Base-by-base conservation (phyloP, 108 stramenopile species). In the Pseudonitzschia delicatissima region DNA sequence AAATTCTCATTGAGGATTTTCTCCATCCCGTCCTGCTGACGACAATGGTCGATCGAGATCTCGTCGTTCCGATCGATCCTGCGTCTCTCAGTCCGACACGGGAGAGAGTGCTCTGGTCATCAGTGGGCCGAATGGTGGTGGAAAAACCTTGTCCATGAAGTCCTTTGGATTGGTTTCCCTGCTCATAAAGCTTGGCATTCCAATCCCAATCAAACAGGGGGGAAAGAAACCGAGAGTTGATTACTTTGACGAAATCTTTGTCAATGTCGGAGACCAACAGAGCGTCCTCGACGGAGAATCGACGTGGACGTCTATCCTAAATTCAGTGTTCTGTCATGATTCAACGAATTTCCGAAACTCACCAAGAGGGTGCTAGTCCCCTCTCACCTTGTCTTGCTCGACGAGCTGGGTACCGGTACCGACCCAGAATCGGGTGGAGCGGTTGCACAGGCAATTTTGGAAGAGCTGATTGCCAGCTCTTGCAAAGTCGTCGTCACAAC, bases 321-420 rank as follows among this genome's bases (percentile, higher is more conserved):
- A 84, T 67, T 49, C 75, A n/a, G 0, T 80, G 73, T n/a, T 80
- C 91, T 5, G 36, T 51, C 8, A 57, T 93, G 49, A 69, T 93
- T 49, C 45, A 77, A 50, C 48, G 40, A 17, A 60, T 82, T 35
- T 25, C 18, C 3, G 39, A 50, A 2, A 20, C 45, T 17, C 28
- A 29, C 26, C 4, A 57, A 58, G 31, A 69, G 18, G 17, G 32
- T 2, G 23, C 39, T 29, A 28, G 7, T n/a, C 32, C 40, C 26
- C 64, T 25, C 48, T 27, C 69, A 45, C 29, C 73, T 93, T 12
- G 63, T 88, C 3, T 67, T 93, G 6, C 61, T 93, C 23, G 91
- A 93, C 64, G 91, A 93, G 55, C 62, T 93, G 4, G 91, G 91
- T 8, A 80, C 83, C 23, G 91, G 91, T 0, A 93, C 91, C 3